Conservation (phyloP, 2,329 filamentous ascomycete species). For the Xylariaceae sp. region DNA sequence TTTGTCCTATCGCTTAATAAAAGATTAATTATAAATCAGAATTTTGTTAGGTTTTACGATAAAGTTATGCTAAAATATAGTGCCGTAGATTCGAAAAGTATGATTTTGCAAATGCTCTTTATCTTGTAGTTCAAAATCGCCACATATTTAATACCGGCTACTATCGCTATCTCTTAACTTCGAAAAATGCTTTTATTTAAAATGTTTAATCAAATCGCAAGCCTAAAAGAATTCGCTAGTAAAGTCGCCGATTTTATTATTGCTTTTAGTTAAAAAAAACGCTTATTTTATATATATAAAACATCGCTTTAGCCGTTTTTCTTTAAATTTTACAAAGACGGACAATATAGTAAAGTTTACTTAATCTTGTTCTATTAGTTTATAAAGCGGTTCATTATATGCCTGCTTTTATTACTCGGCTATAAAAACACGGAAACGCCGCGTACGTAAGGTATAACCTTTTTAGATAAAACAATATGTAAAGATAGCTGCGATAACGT, state of each 20-base stretch:
- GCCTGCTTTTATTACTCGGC: background rate
- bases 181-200: background rate
- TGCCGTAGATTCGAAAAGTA: background rate
- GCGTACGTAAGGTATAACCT: background rate
- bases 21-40: too few relatives aligned
- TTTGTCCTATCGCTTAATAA: too few relatives aligned
- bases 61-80: background rate
- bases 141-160: background rate
- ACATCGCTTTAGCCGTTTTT: background rate
- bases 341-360: background rate
- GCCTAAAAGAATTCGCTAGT: background rate
- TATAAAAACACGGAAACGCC: background rate
- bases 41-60: too few relatives aligned
- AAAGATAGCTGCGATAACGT: background rate
- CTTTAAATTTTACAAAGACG: background rate
- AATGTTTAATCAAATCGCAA: background rate
- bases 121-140: background rate
- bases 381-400: background rate
- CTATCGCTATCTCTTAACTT: background rate
- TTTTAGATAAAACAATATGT: background rate
- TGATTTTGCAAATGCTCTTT: background rate
- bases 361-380: too few relatives aligned
- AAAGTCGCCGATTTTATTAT: too few relatives aligned
- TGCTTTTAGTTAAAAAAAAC: background rate
- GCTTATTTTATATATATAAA: background rate